Conservation (phyloP, 2,329 filamentous ascomycete species). For the Stagonosporopsis vannaccii region DNA sequence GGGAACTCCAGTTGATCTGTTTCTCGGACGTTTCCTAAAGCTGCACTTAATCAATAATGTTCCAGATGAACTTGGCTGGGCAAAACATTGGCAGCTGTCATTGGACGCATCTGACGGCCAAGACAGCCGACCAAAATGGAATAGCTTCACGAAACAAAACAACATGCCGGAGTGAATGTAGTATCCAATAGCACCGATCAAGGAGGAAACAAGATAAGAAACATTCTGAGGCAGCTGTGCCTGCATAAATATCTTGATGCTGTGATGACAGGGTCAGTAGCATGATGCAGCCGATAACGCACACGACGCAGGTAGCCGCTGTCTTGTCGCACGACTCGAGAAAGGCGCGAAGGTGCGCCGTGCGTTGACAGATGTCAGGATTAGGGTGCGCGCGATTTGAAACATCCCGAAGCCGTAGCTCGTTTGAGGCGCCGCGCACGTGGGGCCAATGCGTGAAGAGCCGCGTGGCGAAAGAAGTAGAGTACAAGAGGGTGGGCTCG, state of each 20-base stretch:
- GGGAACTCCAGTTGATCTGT: conserved; percentile 1
- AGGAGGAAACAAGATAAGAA: conserved; percentile 15
- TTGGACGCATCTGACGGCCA: neutral
- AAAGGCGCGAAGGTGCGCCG: conserved; percentile 3
- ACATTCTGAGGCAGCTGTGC: conserved; percentile 9
- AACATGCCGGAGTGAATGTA: neutral
- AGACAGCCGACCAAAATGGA: neutral
- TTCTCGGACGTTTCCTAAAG: neutral
- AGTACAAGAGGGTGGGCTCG: neutral
- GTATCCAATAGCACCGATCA: conserved; percentile 4
- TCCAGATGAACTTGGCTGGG: neutral
- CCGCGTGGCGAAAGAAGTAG: conserved; percentile 10
- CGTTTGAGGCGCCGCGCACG: conserved; percentile 11
- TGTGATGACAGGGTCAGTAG: conserved; percentile 3
- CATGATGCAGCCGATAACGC: neutral
- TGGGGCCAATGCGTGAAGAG: conserved; percentile 8
- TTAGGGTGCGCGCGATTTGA: conserved; percentile 8
- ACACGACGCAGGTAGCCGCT: neutral
- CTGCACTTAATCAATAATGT: neutral
- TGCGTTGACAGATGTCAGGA: conserved; percentile 15
- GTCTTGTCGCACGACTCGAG: conserved; percentile 2
- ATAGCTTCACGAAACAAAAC: neutral
- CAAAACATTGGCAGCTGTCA: neutral
- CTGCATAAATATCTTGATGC: conserved; percentile 12
- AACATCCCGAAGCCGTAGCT: conserved; percentile 2